These are phyloP conservation scores for Pichia phayaonensis DNA, from an alignment of 805 yeast species.

Conservation along the genomic window DNA sequence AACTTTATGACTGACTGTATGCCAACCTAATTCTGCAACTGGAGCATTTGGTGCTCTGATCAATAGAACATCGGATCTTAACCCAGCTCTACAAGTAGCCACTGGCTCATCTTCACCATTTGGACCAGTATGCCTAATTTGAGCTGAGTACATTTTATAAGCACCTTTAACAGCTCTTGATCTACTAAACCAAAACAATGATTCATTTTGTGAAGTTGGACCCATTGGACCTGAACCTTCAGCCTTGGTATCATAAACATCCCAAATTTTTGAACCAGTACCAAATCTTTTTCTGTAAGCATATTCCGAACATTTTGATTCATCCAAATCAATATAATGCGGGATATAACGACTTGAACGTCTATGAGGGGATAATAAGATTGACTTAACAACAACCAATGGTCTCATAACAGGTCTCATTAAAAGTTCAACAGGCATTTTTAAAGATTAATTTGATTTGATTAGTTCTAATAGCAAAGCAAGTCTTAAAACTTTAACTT, in stretches of 20 bases:
- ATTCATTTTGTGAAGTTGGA: conserved; percentile 35
- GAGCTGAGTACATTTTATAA: conserved; percentile 45
- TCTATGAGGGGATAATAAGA: conserved; percentile 48
- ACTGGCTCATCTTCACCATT: conserved; percentile 49
- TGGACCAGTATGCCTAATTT: conserved; percentile 34
- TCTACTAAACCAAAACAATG: conserved; percentile 46
- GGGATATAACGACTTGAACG: conserved; percentile 51
- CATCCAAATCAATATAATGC: conserved; percentile 38
- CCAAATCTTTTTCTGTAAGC: conserved; percentile 51
- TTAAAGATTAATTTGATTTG: not conserved
- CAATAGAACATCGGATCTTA: conserved; percentile 50
- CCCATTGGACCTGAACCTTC: conserved; percentile 33
- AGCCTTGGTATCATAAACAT: conserved; percentile 42
- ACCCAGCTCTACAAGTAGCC: conserved; percentile 53
- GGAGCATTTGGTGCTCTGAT: conserved; percentile 44
- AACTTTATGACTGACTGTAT: conserved; percentile 48
- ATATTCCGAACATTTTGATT: conserved; percentile 31
- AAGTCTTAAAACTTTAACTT: not conserved
- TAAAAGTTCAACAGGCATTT: conserved; percentile 53
- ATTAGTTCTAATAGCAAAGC: not conserved
- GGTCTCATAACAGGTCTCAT: conserved; percentile 57
- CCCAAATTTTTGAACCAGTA: conserved; percentile 49
- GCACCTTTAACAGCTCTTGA: conserved; percentile 66
- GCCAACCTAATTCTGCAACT: conserved; percentile 57
- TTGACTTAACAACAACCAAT: conserved; percentile 45